Base-by-base conservation (phyloP, 108 stramenopile genomes). In the Nitzschia sp. region DNA sequence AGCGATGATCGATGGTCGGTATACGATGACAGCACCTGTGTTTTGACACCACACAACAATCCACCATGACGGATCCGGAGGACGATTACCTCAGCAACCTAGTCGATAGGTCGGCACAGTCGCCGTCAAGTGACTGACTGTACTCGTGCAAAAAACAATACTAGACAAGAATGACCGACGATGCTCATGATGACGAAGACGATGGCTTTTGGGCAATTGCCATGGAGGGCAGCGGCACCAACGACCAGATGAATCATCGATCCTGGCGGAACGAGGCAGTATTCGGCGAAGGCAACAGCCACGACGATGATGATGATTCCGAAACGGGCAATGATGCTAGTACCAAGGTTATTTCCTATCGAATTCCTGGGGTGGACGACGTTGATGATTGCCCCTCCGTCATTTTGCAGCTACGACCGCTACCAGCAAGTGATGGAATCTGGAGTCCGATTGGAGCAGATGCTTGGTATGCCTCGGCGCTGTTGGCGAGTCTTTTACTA, bases 381-480 rank as follows among this genome's bases (percentile, higher is more conserved):
- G 33, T 17, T 5, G 30, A 56, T 21, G 55, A 32, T 21, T 47
- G 36, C 27, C n/a, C 59, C 25, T 30, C 48, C 15, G 23, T 57
- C 16, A 63, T 58, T 27, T 61, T 81, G 50, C 44, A 59, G 30
- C 56, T 81, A 36, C 50, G 53, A 0, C 53, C 48, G 17, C 52
- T 80, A 23, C 59, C 79, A n/a, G 32, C 58, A n/a, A 33, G 57
- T 11, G 61, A 72, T 45, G 82, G 82, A 8, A 33, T 79, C 11
- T 83, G 78, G 78, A 69, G 72, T 71, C 82, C 82, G 30, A 45
- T 79, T 32, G 82, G 82, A n/a, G 63, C 71, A 22, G 57, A 83
- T 45, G 78, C 72, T 5, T 83, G 82, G 82, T 76, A 83, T 66
- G 69, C 74, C 4, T 78, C 77, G 16, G 77, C 82, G 0, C 64